These are phyloP conservation scores for Wallacemonas collosoma DNA, from an alignment of 208 protist species.

Conservation along the genomic window DNA sequence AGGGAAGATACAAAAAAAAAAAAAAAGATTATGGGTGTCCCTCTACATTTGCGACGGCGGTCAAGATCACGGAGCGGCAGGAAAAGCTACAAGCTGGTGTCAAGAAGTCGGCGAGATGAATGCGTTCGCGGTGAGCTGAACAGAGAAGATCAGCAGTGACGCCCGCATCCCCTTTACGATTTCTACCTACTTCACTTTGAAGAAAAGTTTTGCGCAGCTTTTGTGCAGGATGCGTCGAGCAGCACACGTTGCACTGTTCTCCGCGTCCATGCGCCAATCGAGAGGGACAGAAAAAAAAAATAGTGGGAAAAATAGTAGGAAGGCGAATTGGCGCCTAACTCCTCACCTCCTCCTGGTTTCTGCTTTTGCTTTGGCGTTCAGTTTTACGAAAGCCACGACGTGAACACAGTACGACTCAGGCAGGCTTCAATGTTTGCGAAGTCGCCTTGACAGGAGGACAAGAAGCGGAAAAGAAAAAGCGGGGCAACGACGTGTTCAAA, in stretches of 20 bases:
- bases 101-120: no score
- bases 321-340: slow-evolving; percentile 11
- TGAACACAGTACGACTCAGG: not conserved
- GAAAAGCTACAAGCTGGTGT: no score
- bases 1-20: not conserved
- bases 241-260: not conserved
- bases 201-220: no score
- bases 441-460: not conserved
- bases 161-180: no score
- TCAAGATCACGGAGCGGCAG: not conserved
- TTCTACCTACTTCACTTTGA: no score
- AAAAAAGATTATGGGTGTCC: not conserved
- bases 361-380: slow-evolving; percentile 15
- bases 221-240: no score
- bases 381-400: slow-evolving; percentile 11
- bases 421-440: not conserved
- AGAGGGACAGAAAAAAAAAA: slow-evolving; percentile 5
- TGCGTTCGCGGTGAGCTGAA: no score
- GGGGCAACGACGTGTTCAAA: not conserved
- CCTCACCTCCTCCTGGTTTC: not conserved
- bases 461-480: not conserved
- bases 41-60: slow-evolving; percentile 6
- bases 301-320: slow-evolving; percentile 7
- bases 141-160: no score
- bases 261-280: not conserved